Evolutionary conservation across 345 rosid species (phyloP).

Genomic region (Cochlearia excelsa): DNA sequence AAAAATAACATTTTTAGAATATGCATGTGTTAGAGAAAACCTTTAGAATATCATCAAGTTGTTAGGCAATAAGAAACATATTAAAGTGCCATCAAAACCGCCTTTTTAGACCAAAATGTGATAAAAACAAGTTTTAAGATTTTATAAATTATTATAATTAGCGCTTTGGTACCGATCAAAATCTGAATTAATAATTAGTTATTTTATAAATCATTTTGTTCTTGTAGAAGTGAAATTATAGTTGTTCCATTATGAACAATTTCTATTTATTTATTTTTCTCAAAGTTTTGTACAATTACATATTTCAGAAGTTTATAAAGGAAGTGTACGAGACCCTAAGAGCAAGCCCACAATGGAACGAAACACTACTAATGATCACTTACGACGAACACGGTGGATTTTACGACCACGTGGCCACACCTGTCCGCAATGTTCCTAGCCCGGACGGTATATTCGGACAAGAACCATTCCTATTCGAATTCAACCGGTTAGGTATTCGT

Average conservation of each 20-base stretch:
- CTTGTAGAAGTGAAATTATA: too few relatives aligned
- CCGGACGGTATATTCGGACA: slow-evolving; percentile 90
- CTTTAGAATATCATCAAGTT: too few relatives aligned
- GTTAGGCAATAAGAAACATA: too few relatives aligned
- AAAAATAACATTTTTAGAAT: neutral
- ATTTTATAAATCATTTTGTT: too few relatives aligned
- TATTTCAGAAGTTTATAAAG: slow-evolving; percentile 42
- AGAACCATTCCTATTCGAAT: slow-evolving; percentile 60
- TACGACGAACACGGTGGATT: slow-evolving; percentile 96
- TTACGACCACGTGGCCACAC: slow-evolving; percentile 86
- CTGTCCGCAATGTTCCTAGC: slow-evolving; percentile 71
- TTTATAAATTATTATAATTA: too few relatives aligned
- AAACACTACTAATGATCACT: slow-evolving; percentile 69
- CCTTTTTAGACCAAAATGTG: too few relatives aligned
- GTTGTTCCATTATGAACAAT: too few relatives aligned
- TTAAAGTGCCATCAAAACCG: too few relatives aligned
- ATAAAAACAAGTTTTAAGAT: too few relatives aligned
- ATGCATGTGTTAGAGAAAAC: neutral
- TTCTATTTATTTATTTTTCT: too few relatives aligned
- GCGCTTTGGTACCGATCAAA: too few relatives aligned
- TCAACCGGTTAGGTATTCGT: slow-evolving; percentile 74
- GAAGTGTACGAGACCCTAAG: slow-evolving; percentile 89
- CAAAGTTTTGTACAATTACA: neutral
- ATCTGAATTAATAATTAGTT: too few relatives aligned
- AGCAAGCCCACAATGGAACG: slow-evolving; percentile 89